These are phyloP conservation scores for Cupressus sempervirens DNA, from an alignment of 75 land plant genomes.

Conservation along the genomic window DNA sequence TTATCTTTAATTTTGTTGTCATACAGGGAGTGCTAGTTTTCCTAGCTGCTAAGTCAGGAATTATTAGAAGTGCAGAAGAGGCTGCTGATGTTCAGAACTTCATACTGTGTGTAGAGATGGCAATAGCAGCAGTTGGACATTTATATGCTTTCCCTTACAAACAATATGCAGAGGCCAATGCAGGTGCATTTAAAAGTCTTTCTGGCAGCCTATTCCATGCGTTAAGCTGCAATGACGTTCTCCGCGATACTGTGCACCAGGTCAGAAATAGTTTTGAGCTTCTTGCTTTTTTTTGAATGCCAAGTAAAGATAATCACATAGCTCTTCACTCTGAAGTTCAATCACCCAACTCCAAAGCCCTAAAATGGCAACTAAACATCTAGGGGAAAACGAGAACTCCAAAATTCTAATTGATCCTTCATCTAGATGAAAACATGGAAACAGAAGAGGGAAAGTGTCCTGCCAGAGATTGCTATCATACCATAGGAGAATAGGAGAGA, in stretches of 20 bases:
- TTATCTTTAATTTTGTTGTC: neutral
- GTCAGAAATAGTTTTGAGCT: constrained; percentile 11
- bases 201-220: constrained; percentile 33
- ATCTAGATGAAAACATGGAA: too few relatives aligned
- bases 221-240: constrained; percentile 37
- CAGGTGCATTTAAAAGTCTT: constrained; percentile 20
- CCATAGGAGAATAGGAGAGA: too few relatives aligned
- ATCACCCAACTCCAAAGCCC: too few relatives aligned
- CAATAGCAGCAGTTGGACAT: constrained; percentile 42
- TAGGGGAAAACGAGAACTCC: too few relatives aligned
- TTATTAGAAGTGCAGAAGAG: constrained; percentile 39
- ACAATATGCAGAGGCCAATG: constrained; percentile 31
- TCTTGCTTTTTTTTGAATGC: neutral
- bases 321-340: too few relatives aligned
- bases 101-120: constrained; percentile 47
- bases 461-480: too few relatives aligned
- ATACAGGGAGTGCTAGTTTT: constrained; percentile 42
- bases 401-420: too few relatives aligned
- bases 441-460: too few relatives aligned
- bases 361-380: too few relatives aligned
- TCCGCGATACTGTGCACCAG: constrained; percentile 50
- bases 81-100: constrained; percentile 48
- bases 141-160: constrained; percentile 44
- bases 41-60: constrained; percentile 27
- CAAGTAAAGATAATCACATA: too few relatives aligned